Conservation (phyloP, 2,329 filamentous ascomycete species). For the Claviceps humidiphila region DNA sequence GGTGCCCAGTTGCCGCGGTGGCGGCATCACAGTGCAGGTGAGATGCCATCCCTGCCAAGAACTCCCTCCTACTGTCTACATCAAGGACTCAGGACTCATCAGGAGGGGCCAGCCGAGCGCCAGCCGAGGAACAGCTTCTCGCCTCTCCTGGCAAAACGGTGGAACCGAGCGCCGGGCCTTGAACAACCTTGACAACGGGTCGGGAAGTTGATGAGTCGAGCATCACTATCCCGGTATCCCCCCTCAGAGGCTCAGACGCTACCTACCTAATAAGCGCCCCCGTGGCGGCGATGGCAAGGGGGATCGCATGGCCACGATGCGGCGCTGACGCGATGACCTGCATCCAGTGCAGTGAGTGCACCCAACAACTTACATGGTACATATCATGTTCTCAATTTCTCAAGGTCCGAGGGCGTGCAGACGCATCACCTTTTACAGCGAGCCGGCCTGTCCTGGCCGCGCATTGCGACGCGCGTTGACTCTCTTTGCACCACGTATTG, state of each 20-base stretch:
- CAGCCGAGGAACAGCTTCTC: too few relatives aligned
- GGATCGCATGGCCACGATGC: conserved; percentile 7
- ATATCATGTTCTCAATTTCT: neutral
- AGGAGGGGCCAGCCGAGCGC: too few relatives aligned
- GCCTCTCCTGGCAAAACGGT: neutral
- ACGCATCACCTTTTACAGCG: neutral
- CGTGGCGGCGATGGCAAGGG: neutral
- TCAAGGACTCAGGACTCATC: neutral
- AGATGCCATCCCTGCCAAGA: conserved; percentile 6
- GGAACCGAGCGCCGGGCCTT: neutral
- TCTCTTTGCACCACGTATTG: neutral
- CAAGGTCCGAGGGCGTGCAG: neutral
- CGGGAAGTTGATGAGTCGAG: conserved; percentile 2
- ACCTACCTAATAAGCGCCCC: too few relatives aligned
- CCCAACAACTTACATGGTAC: neutral
- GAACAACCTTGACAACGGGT: neutral
- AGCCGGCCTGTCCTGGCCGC: neutral
- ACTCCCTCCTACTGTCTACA: neutral
- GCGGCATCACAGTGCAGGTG: conserved; percentile 4
- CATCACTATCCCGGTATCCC: too few relatives aligned
- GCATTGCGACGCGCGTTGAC: neutral
- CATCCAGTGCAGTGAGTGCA: neutral
- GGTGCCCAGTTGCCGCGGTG: conserved; percentile 6
- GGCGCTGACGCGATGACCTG: conserved; percentile 8
- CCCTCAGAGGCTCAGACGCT: too few relatives aligned